Base-by-base conservation (phyloP, 768 basidiomycete genomes). In the Chalciporus pseudorubinellus region DNA sequence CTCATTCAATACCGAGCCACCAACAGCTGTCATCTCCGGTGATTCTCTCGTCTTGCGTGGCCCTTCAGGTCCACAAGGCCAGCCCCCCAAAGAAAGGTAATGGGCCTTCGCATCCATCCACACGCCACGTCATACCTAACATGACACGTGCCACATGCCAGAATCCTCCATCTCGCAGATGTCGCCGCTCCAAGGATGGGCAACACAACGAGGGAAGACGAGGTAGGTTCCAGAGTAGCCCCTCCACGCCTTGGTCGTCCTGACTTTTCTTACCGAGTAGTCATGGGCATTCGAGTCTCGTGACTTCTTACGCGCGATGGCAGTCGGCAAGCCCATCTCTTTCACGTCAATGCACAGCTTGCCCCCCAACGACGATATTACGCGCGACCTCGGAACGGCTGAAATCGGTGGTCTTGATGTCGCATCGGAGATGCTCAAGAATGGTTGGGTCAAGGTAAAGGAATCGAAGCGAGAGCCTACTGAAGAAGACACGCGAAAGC, bases 361-460 rank as follows among this genome's bases (percentile, higher is more conserved):
- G 38, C 80, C 89, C 10, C 71, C 85, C 29, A 85, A 83, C 52
- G 89, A 90, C 58, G 90, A 90, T 52, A 70, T 79, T 33, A 78
- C 83, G 22, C 86, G 91, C 56, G 93, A 94, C 67, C 76, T 94
- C 46, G 92, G 92, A 24, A 78, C 74, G 24, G 89, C 81, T 16
- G 86, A 90, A 53, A 79, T 91, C 33, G 79, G 74, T 42, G 89
- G 87, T 7, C 66, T 83, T 46, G 92, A 95, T 61, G 69, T 95
- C 19, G 75, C 83, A 4, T 76, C 77, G 0, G 89, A 93, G 64
- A 68, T 95, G n/a, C 77, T 98, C 36, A 82, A 78, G 63, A 82
- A 80, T 53, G 97, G 95, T n/a, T 98, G 93, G 93, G 92, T 83
- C 11, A 95, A 90, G 71, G 73, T 93, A 39, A 92, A 97, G 69